Evolutionary conservation across 2,329 filamentous ascomycete species (phyloP), one percentile per base, ranked within the genome.

Genomic region (Sclerotinia minor): DNA sequence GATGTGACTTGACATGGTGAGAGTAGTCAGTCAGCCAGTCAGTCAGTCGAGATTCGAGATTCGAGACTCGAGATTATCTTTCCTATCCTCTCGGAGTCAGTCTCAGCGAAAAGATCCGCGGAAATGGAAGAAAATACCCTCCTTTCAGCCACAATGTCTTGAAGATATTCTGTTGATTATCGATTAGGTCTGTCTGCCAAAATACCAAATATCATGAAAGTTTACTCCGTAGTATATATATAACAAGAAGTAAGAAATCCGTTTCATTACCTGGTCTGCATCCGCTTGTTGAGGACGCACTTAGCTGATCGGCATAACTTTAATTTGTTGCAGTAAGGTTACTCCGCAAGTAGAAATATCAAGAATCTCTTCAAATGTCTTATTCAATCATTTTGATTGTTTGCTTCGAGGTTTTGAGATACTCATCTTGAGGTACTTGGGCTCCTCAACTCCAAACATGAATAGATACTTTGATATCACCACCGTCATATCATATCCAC

Each of bases 401-500:
- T 13, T 15, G 11, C 21, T 50, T 13, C n/a, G 11, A 41, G 45
- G 45, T 24, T 8, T n/a, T n/a, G 45, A 49, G 45, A 49, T 21
- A 21, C 45, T 21, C 44, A 49, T 5, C 21, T n/a, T 19, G 15
- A 4, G 19, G 13, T 52, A 29, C 21, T 21, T 41, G 9, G 11
- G 4, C 35, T 38, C 35, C 35, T 38, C 13, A 11, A 35, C 38
- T 38, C 38, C 38, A 38, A 38, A 13, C 11, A 15, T 41, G 38
- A 41, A 41, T n/a, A n/a, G n/a, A n/a, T 41, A 15, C 41, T 9
- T 45, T 19, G 21, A 49, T 45, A 44, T 55, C 61, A 64, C 61
- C 21, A 54, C 49, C 29, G 29, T 29, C 32, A 38, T 21, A 19
- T 7, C 3, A 1, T 2, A 6, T 6, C 1, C 61, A 64, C 50